phyloP scores from a whole-genome alignment of 352 stramenopile genomes.

The Pythium periplocum region DNA sequence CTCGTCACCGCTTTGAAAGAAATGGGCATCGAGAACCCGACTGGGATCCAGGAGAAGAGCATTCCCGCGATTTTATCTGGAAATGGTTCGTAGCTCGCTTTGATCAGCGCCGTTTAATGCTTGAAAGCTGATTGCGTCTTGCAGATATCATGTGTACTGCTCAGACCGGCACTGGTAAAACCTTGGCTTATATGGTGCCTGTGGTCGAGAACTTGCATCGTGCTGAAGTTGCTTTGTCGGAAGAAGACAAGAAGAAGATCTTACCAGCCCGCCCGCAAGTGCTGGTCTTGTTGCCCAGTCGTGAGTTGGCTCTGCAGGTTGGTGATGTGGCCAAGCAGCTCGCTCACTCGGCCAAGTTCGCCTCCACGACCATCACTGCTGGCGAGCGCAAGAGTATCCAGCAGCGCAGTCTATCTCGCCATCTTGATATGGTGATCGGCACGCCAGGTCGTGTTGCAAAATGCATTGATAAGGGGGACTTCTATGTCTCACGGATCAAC shows the following conservation, averaged over 20 bases:
- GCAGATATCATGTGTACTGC: conserved; percentile 26
- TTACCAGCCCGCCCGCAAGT: conserved; percentile 35
- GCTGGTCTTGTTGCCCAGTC: conserved; percentile 56
- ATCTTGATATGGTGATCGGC: conserved; percentile 63
- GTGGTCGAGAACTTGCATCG: conserved; percentile 22
- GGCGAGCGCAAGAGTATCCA: conserved; percentile 50
- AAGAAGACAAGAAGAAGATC: conserved; percentile 16
- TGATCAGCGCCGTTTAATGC: conserved; percentile 4
- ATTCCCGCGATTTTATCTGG: conserved; percentile 20
- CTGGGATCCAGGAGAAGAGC: conserved; percentile 23
- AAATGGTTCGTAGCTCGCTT: conserved; percentile 9
- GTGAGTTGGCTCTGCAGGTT: conserved; percentile 65
- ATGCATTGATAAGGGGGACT: conserved; percentile 60
- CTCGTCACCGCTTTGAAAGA: conserved; percentile 17
- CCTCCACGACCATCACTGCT: conserved; percentile 55
- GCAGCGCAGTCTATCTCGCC: conserved; percentile 33
- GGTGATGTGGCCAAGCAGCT: conserved; percentile 59
- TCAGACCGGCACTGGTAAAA: conserved; percentile 34
- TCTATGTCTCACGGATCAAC: conserved; percentile 71
- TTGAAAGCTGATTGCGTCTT: neutral
- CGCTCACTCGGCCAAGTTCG: conserved; percentile 64
- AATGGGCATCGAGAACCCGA: conserved; percentile 21
- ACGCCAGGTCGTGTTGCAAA: conserved; percentile 72
- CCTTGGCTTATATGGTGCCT: conserved; percentile 27
- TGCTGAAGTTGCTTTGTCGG: conserved; percentile 10